phyloP scores from a whole-genome alignment of 306 rosid genomes.

The Prunus dulcis region DNA sequence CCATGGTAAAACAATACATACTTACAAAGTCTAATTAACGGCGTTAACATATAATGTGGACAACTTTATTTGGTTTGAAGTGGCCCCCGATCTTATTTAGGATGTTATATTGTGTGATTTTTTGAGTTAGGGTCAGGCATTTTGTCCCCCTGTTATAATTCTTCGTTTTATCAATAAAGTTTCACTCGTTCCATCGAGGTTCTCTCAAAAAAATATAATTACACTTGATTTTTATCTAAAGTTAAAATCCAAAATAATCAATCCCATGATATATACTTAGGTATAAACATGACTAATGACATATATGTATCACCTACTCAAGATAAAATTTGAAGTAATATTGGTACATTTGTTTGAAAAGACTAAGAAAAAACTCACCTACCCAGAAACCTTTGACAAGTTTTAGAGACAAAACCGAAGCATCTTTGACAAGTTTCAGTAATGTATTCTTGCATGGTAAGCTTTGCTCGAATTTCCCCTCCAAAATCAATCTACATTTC shows the following conservation, averaged over 20 bases:
- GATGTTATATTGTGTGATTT: no score
- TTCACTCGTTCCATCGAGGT: no score
- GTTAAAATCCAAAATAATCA: not conserved
- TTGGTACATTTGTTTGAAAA: not conserved
- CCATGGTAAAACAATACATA: not conserved
- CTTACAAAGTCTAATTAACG: not conserved
- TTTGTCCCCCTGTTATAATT: no score
- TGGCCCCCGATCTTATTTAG: no score
- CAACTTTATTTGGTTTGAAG: no score
- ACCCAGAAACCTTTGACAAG: constrained; percentile 32
- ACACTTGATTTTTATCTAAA: not conserved
- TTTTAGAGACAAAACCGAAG: not conserved
- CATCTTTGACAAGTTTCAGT: constrained; percentile 25
- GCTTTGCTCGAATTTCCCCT: not conserved
- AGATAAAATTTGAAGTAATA: not conserved
- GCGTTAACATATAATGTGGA: not conserved
- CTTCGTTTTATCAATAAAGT: no score
- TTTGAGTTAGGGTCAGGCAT: no score
- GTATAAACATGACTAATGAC: not conserved
- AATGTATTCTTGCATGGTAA: not conserved
- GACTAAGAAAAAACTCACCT: constrained; percentile 4
- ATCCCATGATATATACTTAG: not conserved
- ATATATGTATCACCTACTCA: not conserved
- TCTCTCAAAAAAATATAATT: no score
- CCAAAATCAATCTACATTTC: not conserved